A percentile compares a stretch with the other conserved stretches of the same genome.
phyloP scores from a whole-genome alignment of 1,139 yeast species.

The Zygosaccharomyces pseudobailii region DNA sequence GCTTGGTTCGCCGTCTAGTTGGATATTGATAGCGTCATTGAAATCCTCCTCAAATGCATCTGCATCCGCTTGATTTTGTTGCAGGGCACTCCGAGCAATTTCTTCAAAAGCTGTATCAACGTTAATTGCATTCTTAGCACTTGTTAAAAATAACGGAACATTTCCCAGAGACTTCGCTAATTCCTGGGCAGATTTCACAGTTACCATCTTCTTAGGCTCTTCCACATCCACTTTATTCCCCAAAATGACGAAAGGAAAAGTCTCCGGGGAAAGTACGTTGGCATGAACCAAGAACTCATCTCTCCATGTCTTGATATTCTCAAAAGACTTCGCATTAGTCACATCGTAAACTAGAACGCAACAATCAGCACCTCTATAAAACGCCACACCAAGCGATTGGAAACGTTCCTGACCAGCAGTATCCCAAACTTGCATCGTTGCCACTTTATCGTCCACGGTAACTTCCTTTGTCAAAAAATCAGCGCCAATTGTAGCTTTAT shows the following conservation, averaged over 20 bases:
- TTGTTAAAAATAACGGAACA: conserved; percentile 88
- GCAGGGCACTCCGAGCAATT: conserved; percentile 89
- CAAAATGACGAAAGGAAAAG: conserved; percentile 89
- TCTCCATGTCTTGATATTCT: conserved; percentile 85
- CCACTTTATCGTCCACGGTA: conserved; percentile 64
- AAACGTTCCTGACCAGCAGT: conserved; percentile 98
- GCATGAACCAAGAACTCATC: conserved; percentile 94
- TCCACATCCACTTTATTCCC: conserved; percentile 96
- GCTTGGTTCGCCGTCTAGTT: conserved; percentile 73
- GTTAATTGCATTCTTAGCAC: conserved; percentile 90
- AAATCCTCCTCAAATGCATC: conserved; percentile 88
- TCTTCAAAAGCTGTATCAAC: conserved; percentile 96
- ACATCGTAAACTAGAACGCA: conserved; percentile 95
- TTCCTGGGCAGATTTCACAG: conserved; percentile 78
- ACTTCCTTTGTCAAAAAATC: conserved; percentile 93
- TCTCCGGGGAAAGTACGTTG: conserved; percentile 87
- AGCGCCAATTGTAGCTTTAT: conserved; percentile 97
- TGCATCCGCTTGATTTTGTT: conserved; percentile 84
- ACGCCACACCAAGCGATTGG: conserved; percentile 95
- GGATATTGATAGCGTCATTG: conserved; percentile 93
- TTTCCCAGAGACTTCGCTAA: conserved; percentile 84
- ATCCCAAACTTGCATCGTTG: conserved; percentile 93
- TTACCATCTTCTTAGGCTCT: conserved; percentile 79
- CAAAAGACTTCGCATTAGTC: conserved; percentile 87
- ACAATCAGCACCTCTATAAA: conserved; percentile 97